Evolutionary conservation across 495 filamentous ascomycete genomes (phyloP).

Genomic region (Tuber aestivum): DNA sequence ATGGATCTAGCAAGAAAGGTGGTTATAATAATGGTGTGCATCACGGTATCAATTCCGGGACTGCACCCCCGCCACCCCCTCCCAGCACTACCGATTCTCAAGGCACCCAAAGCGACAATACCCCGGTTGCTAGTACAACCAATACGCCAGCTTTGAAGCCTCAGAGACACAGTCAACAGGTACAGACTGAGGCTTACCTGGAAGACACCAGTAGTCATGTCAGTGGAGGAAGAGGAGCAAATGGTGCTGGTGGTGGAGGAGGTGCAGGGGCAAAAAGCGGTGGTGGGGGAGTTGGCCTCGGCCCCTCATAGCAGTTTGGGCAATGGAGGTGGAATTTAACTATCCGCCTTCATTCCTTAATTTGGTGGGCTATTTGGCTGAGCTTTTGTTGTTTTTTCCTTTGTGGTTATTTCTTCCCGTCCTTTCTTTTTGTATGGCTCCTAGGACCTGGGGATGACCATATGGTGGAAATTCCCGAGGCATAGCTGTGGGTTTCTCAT

Average conservation of each 20-base stretch:
- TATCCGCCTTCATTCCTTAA: conserved; percentile 6
- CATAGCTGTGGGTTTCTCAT: neutral
- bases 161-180: conserved; percentile 40
- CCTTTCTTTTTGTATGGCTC: conserved; percentile 2
- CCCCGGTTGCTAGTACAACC: conserved; percentile 35
- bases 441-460: neutral
- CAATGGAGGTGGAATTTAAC: conserved; percentile 6
- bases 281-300: conserved; percentile 9
- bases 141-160: conserved; percentile 37
- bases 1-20: conserved; percentile 53
- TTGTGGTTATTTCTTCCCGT: conserved; percentile 12
- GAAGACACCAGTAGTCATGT: conserved; percentile 36
- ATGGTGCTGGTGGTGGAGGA: conserved; percentile 20
- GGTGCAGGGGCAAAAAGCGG: conserved; percentile 12
- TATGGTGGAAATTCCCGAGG: neutral
- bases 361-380: conserved; percentile 19
- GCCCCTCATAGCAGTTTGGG: conserved; percentile 19
- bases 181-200: conserved; percentile 38
- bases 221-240: conserved; percentile 36
- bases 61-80: conserved; percentile 34
- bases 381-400: conserved; percentile 23
- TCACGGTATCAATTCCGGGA: conserved; percentile 16
- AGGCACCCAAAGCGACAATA: conserved; percentile 41
- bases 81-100: conserved; percentile 41
- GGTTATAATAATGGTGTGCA: conserved; percentile 17